These are phyloP conservation scores for Helminthosporium solani DNA, from an alignment of 2,329 filamentous ascomycete genomes.

Conservation along the genomic window DNA sequence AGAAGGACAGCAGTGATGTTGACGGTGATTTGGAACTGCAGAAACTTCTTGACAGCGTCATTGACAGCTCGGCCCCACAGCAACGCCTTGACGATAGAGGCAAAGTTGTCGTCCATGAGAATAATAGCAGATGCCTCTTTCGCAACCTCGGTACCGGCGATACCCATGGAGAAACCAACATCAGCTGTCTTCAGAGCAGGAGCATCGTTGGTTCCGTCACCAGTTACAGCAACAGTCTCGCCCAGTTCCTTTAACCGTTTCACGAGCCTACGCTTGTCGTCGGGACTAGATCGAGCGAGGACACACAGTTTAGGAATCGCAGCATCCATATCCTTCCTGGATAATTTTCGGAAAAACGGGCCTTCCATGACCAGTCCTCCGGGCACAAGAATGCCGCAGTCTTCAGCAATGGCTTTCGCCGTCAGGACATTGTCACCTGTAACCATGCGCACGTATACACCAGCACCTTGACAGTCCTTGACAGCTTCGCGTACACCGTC, in stretches of 20 bases:
- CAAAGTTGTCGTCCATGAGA: conserved; percentile 85
- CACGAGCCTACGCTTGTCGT: conserved; percentile 68
- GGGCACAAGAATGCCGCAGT: conserved; percentile 73
- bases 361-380: conserved; percentile 75
- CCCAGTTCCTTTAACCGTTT: conserved; percentile 64
- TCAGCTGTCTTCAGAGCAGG: conserved; percentile 79
- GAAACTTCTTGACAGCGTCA: conserved; percentile 46
- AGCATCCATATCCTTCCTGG: conserved; percentile 56
- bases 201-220: conserved; percentile 81
- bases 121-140: conserved; percentile 85
- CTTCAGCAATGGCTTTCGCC: conserved; percentile 74
- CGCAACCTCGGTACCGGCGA: conserved; percentile 78
- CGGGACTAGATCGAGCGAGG: conserved; percentile 67
- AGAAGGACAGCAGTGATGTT: conserved; percentile 88
- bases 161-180: conserved; percentile 84
- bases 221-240: conserved; percentile 79
- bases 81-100: conserved; percentile 80
- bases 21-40: conserved; percentile 72
- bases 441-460: conserved; percentile 81
- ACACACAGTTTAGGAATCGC: conserved; percentile 66
- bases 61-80: conserved; percentile 65
- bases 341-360: conserved; percentile 73
- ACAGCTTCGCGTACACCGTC: conserved; percentile 74
- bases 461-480: conserved; percentile 69
- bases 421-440: conserved; percentile 81